These are phyloP conservation scores for Nematocida major DNA, from an alignment of 371 early-diverging fungal genomes.

Conservation along the genomic window DNA sequence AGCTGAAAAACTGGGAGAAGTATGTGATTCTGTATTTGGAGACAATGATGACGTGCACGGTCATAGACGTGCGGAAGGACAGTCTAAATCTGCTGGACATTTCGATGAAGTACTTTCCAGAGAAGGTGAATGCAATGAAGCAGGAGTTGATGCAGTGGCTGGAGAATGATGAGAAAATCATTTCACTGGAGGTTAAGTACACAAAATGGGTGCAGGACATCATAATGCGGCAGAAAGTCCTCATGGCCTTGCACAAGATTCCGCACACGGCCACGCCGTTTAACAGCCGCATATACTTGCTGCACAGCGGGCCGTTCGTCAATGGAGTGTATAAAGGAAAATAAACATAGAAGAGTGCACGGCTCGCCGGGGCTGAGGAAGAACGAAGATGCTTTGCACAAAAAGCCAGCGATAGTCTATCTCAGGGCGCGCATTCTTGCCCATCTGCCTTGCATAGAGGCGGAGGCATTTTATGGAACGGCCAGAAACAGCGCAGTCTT, in stretches of 20 bases:
- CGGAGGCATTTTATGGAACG: no score
- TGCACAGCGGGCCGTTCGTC: neutral
- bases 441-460: no score
- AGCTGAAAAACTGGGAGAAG: slow-evolving; percentile 37
- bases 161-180: slow-evolving; percentile 22
- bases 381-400: no score
- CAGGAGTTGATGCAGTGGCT: slow-evolving; percentile 24
- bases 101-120: slow-evolving; percentile 35
- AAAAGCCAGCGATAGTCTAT: no score
- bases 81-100: slow-evolving; percentile 18
- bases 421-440: no score
- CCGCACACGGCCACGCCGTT: neutral
- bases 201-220: slow-evolving; percentile 27
- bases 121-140: slow-evolving; percentile 2
- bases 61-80: slow-evolving; percentile 33
- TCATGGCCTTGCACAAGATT: slow-evolving; percentile 6
- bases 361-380: no score
- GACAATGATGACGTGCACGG: slow-evolving; percentile 3
- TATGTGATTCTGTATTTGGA: slow-evolving; percentile 39
- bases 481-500: no score
- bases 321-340: slow-evolving; percentile 2
- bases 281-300: slow-evolving; percentile 2
- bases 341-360: neutral
- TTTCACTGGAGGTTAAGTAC: slow-evolving; percentile 16
- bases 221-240: neutral